Evolutionary conservation across 2,329 filamentous ascomycete species (phyloP).

Genomic region (Arthrobotrys entomopaga): DNA sequence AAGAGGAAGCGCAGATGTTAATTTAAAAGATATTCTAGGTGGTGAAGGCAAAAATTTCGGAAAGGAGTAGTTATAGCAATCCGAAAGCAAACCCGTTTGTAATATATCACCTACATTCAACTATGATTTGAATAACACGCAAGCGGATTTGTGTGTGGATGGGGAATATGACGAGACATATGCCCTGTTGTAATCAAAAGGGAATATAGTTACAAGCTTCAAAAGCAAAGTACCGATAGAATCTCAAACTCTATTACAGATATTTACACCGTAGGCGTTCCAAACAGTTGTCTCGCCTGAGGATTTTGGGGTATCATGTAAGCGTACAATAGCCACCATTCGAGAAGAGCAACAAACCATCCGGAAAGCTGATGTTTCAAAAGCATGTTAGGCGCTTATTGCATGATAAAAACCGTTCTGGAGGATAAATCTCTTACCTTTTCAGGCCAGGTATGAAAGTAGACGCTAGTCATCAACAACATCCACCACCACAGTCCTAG

Average conservation of each 20-base stretch:
- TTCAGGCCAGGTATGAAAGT: slow-evolving; percentile 98
- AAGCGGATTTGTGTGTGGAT: too few relatives aligned
- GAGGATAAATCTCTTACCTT: slow-evolving; percentile 72
- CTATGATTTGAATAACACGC: too few relatives aligned
- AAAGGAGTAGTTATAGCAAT: neutral
- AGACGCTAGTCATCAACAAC: slow-evolving; percentile 97
- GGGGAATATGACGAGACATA: too few relatives aligned
- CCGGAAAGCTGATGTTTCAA: slow-evolving; percentile 56
- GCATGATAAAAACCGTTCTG: neutral
- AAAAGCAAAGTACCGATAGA: neutral
- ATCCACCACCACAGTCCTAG: slow-evolving; percentile 86
- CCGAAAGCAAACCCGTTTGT: too few relatives aligned
- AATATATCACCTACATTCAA: too few relatives aligned
- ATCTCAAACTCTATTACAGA: neutral
- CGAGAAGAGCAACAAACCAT: slow-evolving; percentile 55
- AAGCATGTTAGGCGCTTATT: neutral
- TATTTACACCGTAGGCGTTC: slow-evolving; percentile 38
- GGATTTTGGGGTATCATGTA: slow-evolving; percentile 51
- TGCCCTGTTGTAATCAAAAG: neutral
- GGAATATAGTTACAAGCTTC: slow-evolving; percentile 11
- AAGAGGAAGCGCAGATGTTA: slow-evolving; percentile 85
- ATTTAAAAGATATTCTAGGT: slow-evolving; percentile 82
- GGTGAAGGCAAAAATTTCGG: slow-evolving; percentile 59
- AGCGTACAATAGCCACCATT: slow-evolving; percentile 57
- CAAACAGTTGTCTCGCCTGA: slow-evolving; percentile 39